Evolutionary conservation across 805 yeast species (phyloP).

Genomic region (Cyberlindnera euphorbiae): DNA sequence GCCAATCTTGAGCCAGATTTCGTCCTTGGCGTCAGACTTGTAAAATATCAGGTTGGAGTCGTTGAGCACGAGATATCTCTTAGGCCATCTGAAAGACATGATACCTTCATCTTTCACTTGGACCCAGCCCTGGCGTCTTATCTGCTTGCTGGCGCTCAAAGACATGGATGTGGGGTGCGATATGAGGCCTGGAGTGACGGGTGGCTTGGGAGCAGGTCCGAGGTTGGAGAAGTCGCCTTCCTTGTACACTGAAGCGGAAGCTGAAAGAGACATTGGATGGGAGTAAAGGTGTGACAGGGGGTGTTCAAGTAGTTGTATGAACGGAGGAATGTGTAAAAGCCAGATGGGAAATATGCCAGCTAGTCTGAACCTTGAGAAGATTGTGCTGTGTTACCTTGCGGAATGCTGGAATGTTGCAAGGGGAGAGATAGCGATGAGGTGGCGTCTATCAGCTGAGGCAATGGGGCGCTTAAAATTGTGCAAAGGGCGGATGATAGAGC

Average conservation of each 20-base stretch:
- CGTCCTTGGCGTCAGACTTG: conserved; percentile 54
- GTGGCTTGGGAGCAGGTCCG: conserved; percentile 55
- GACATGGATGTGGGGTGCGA: conserved; percentile 24
- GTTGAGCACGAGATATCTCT: conserved; percentile 71
- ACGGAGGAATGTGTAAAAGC: neutral
- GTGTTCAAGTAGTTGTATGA: neutral
- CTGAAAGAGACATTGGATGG: conserved; percentile 30
- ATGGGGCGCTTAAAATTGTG: too few relatives aligned
- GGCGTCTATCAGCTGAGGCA: too few relatives aligned
- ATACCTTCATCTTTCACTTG: conserved; percentile 90
- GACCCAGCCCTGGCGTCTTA: conserved; percentile 71
- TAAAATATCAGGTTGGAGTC: conserved; percentile 73
- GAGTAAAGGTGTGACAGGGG: neutral
- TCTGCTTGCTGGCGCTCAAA: conserved; percentile 26
- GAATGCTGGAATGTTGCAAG: conserved; percentile 1
- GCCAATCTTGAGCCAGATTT: conserved; percentile 48
- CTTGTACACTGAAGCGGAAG: conserved; percentile 37
- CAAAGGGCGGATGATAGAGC: too few relatives aligned
- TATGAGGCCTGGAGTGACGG: conserved; percentile 32
- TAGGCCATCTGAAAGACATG: conserved; percentile 88
- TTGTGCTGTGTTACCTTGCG: neutral
- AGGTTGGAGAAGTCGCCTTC: conserved; percentile 47
- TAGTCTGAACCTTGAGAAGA: too few relatives aligned
- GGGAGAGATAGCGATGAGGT: neutral
- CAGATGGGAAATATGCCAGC: too few relatives aligned